Evolutionary conservation across 1,139 yeast species (phyloP).

Genomic region (Saccharomycopsis crataegensis): DNA sequence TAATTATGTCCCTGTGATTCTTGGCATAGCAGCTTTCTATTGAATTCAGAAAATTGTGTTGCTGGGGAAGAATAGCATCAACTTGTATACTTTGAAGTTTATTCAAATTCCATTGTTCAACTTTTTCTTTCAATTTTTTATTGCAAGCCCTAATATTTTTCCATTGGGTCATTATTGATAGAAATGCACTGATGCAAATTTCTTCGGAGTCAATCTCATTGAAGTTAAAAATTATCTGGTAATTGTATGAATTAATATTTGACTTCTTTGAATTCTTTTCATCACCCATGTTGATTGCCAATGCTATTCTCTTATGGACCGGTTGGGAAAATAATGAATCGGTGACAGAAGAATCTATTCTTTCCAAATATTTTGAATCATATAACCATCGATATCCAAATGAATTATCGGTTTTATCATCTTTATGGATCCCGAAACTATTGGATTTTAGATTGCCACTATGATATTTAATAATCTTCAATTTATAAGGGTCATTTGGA

Average conservation of each 20-base stretch:
- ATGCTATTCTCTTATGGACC: conserved; percentile 12
- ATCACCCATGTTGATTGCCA: conserved; percentile 14
- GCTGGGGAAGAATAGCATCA: no score
- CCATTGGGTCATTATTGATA: conserved; percentile 15
- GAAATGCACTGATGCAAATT: conserved; percentile 3
- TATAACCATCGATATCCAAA: conserved; percentile 14
- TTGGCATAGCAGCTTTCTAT: no score
- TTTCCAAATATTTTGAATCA: conserved; percentile 16
- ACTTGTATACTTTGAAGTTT: no score
- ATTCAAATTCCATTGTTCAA: conserved; percentile 6
- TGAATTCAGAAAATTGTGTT: no score
- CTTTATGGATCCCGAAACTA: conserved; percentile 1
- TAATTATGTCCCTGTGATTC: no score
- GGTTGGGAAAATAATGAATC: background rate
- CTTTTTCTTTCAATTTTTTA: background rate
- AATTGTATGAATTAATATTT: background rate
- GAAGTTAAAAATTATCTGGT: conserved; percentile 12
- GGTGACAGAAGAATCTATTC: background rate
- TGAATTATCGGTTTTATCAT: background rate
- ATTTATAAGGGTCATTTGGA: background rate
- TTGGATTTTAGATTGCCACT: conserved; percentile 3
- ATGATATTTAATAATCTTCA: conserved; percentile 3
- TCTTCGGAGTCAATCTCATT: conserved; percentile 6
- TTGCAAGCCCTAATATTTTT: background rate
- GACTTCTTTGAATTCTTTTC: background rate